A percentile compares a stretch with the other conserved stretches of the same genome.
These are phyloP conservation scores for Zygosaccharomyces bisporus DNA, from an alignment of 805 yeast species.

Conservation along the genomic window DNA sequence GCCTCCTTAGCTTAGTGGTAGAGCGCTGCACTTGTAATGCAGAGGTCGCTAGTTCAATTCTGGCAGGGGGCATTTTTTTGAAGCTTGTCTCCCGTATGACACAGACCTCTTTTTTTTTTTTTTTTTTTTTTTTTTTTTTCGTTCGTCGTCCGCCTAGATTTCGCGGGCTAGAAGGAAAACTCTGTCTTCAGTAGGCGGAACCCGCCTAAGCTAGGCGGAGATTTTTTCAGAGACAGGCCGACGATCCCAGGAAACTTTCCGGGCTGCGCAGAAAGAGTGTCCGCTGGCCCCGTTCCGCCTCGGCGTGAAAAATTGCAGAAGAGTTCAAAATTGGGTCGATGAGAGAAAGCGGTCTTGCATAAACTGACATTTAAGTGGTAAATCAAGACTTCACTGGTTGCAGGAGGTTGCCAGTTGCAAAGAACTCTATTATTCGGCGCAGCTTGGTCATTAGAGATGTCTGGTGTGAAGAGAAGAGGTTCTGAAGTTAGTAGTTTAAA, in stretches of 20 bases:
- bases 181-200: not conserved
- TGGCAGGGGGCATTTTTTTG: slow-evolving; percentile 63
- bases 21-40: slow-evolving; percentile 99
- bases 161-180: not conserved
- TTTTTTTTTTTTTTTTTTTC: not conserved
- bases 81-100: no score
- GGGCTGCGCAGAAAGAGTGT: slow-evolving; percentile 2
- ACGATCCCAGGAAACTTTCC: not conserved
- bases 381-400: not conserved
- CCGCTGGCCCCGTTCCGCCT: not conserved
- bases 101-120: no score
- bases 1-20: slow-evolving; percentile 99
- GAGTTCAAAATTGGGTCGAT: slow-evolving; percentile 1
- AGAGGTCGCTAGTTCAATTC: slow-evolving; percentile 94
- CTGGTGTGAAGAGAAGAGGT: slow-evolving; percentile 24
- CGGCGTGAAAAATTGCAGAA: slow-evolving; percentile 7
- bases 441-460: slow-evolving; percentile 9
- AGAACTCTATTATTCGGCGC: not conserved
- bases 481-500: slow-evolving; percentile 19
- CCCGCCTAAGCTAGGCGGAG: slow-evolving; percentile 1
- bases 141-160: not conserved
- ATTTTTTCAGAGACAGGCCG: not conserved
- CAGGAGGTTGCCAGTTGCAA: not conserved
- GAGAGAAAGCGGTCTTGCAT: slow-evolving; percentile 2
- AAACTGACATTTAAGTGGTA: not conserved